Conservation (phyloP, 768 basidiomycete species). For the Boletales sp. region DNA sequence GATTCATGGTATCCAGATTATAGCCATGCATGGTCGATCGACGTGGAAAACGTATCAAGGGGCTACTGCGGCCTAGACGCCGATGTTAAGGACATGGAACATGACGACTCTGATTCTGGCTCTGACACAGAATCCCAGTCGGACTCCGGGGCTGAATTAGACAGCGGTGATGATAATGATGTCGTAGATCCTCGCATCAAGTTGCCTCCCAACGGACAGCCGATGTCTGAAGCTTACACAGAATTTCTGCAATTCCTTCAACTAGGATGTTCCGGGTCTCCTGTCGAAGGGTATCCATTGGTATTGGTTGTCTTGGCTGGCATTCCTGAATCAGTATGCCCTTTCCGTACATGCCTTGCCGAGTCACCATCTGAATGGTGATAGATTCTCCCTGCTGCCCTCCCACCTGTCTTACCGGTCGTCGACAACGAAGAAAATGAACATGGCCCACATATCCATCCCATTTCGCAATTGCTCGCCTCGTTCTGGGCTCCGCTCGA, state of each 20-base stretch:
- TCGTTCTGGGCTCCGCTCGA: slow-evolving; percentile 85
- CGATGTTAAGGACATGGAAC: slow-evolving; percentile 14
- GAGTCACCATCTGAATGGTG: background rate
- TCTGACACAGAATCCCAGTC: slow-evolving; percentile 29
- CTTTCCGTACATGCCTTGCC: background rate
- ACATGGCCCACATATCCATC: slow-evolving; percentile 10
- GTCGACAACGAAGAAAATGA: background rate
- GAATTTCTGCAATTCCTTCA: slow-evolving; percentile 80
- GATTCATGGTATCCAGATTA: slow-evolving; percentile 43
- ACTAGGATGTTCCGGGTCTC: slow-evolving; percentile 74
- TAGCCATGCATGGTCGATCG: slow-evolving; percentile 57
- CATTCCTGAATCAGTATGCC: slow-evolving; percentile 61
- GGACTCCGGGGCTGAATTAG: slow-evolving; percentile 16
- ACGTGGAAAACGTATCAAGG: slow-evolving; percentile 11
- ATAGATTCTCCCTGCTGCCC: slow-evolving; percentile 19
- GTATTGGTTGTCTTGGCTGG: slow-evolving; percentile 81
- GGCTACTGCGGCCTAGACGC: slow-evolving; percentile 29
- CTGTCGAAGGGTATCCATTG: slow-evolving; percentile 76
- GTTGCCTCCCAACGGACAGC: background rate
- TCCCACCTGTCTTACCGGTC: slow-evolving; percentile 8
- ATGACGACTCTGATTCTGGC: slow-evolving; percentile 31
- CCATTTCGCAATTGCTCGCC: slow-evolving; percentile 53
- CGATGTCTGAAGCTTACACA: slow-evolving; percentile 47
- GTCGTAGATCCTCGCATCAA: slow-evolving; percentile 24
- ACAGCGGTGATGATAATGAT: slow-evolving; percentile 28